These are phyloP conservation scores for Globisporangium megalacanthum DNA, from an alignment of 352 stramenopile species.

Conservation along the genomic window DNA sequence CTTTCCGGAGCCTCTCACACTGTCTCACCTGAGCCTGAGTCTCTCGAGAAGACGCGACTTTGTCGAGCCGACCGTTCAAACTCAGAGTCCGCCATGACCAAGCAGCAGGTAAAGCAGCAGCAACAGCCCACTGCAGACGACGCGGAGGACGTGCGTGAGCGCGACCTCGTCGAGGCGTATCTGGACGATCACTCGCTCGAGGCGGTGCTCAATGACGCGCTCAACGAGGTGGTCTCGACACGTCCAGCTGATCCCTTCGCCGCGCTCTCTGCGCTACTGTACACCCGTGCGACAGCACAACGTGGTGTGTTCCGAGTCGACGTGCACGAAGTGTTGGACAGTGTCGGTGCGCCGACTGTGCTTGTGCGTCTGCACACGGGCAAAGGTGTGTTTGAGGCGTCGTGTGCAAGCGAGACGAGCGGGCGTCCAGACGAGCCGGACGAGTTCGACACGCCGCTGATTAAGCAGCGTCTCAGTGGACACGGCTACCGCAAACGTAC, in stretches of 20 bases:
- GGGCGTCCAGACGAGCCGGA: constrained; percentile 33
- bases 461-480: constrained; percentile 36
- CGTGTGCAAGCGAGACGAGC: constrained; percentile 27
- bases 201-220: constrained; percentile 51
- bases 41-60: no score
- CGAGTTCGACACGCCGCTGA: constrained; percentile 18
- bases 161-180: constrained; percentile 74
- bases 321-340: constrained; percentile 48
- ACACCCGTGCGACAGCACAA: constrained; percentile 49
- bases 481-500: constrained; percentile 31
- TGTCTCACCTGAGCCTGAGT: no score
- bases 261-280: constrained; percentile 58
- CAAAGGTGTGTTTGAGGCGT: constrained; percentile 59
- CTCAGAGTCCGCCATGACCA: neutral
- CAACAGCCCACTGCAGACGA: neutral
- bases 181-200: constrained; percentile 67
- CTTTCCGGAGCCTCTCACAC: no score
- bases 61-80: neutral
- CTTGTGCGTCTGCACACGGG: constrained; percentile 60
- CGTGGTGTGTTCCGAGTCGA: constrained; percentile 66
- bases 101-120: constrained; percentile 2
- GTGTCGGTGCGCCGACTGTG: constrained; percentile 28
- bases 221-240: constrained; percentile 67
- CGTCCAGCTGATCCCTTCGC: constrained; percentile 65
- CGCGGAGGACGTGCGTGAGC: constrained; percentile 35